phyloP scores from a whole-genome alignment of 495 filamentous ascomycete genomes.

The Penicillium riverlandense region DNA sequence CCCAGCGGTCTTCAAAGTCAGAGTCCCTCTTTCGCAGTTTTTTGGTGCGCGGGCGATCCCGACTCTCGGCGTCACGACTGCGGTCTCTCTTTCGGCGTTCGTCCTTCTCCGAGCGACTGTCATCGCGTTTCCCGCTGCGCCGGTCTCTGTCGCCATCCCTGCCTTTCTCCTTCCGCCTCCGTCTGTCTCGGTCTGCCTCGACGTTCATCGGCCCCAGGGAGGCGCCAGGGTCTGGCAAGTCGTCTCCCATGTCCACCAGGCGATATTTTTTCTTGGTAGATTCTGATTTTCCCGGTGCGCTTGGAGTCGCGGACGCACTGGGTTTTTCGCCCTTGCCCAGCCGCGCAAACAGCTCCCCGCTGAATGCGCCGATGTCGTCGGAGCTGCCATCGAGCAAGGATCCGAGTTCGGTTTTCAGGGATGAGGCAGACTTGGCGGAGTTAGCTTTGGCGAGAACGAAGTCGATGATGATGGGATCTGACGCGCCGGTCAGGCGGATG shows the following conservation, averaged over 20 bases:
- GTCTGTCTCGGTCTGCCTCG: conserved; percentile 41
- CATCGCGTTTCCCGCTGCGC: conserved; percentile 8
- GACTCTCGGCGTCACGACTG: conserved; percentile 34
- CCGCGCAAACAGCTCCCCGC: conserved; percentile 44
- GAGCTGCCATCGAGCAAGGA: conserved; percentile 46
- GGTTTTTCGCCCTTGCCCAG: conserved; percentile 23
- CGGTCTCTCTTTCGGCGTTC: conserved; percentile 36
- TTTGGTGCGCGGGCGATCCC: conserved; percentile 43
- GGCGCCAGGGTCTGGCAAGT: conserved; percentile 30
- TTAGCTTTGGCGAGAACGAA: conserved; percentile 55
- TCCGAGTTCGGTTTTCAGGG: conserved; percentile 46
- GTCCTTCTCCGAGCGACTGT: conserved; percentile 25
- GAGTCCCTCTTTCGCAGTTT: conserved; percentile 46
- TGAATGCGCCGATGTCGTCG: conserved; percentile 45
- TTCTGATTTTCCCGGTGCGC: conserved; percentile 6
- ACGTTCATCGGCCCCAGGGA: conserved; percentile 44
- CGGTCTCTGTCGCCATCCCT: conserved; percentile 28
- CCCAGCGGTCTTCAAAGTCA: conserved; percentile 72
- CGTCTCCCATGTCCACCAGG: conserved; percentile 78
- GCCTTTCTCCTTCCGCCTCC: conserved; percentile 41
- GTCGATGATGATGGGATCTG: conserved; percentile 54
- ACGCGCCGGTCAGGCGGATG: conserved; percentile 49
- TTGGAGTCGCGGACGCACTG: conserved; percentile 2
- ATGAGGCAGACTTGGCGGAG: conserved; percentile 44
- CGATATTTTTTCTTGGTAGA: conserved; percentile 62